A percentile compares a stretch with the other conserved stretches of the same genome.
Evolutionary conservation across 768 basidiomycete genomes (phyloP).

Genomic region (Phallus indusiatus): DNA sequence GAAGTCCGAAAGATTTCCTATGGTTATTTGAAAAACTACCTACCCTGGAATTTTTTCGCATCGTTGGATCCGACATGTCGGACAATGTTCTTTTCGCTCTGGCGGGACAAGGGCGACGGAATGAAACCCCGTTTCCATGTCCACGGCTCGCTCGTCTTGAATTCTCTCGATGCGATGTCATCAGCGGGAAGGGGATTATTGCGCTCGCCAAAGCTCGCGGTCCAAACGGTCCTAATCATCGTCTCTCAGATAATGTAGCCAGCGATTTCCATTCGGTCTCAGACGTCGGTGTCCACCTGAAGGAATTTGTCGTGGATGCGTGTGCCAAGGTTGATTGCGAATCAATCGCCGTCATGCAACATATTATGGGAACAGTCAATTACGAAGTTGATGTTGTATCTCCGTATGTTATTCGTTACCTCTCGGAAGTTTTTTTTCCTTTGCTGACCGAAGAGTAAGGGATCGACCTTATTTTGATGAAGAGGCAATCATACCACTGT

Average conservation of each 20-base stretch:
- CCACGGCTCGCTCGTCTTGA: conserved; percentile 1
- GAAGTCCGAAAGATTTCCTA: conserved; percentile 63
- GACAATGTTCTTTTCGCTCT: conserved; percentile 57
- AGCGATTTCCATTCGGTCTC: not conserved
- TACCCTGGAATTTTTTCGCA: conserved; percentile 52
- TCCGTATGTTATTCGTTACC: not conserved
- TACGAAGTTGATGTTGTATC: conserved; percentile 1
- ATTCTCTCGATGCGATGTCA: conserved; percentile 4
- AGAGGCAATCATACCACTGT: not conserved
- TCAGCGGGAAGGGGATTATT: conserved; percentile 2
- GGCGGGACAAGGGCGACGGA: conserved; percentile 12
- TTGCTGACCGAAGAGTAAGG: not conserved
- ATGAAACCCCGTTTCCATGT: not conserved
- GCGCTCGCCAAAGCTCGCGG: conserved; percentile 2
- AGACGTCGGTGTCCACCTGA: not conserved
- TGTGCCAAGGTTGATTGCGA: conserved; percentile 8
- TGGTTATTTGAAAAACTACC: conserved; percentile 53
- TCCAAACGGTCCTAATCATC: not conserved
- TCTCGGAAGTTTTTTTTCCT: not conserved
- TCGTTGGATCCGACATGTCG: conserved; percentile 77
- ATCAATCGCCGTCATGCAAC: conserved; percentile 3
- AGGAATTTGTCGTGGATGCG: not conserved
- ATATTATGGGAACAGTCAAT: not conserved
- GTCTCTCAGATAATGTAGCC: not conserved
- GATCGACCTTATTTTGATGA: not conserved